These are phyloP conservation scores for Scutellaria barbata DNA, from an alignment of 257 asterid species.

Conservation along the genomic window DNA sequence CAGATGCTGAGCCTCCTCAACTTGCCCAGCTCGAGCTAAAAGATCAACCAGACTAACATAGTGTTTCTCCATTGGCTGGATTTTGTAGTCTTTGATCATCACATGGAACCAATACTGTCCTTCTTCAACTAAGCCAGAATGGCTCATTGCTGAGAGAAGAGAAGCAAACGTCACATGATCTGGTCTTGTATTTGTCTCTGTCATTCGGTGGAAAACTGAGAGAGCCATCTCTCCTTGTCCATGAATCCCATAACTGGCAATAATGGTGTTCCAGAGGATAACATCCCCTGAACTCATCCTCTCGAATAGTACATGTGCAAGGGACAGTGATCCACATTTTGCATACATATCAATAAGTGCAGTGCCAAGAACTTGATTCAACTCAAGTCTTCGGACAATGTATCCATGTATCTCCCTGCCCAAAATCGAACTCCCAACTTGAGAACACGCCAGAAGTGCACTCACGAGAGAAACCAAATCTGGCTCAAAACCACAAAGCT, in stretches of 20 bases:
- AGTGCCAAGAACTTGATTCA: slow-evolving; percentile 59
- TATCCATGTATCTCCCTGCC: slow-evolving; percentile 72
- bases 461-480: slow-evolving; percentile 66
- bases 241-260: slow-evolving; percentile 75
- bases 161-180: slow-evolving; percentile 89
- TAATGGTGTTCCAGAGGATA: slow-evolving; percentile 76
- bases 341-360: slow-evolving; percentile 83
- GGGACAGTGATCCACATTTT: slow-evolving; percentile 66
- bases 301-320: slow-evolving; percentile 54
- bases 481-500: slow-evolving; percentile 55
- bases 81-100: slow-evolving; percentile 63
- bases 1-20: slow-evolving; percentile 62
- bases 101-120: slow-evolving; percentile 63
- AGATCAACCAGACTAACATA: slow-evolving; percentile 78
- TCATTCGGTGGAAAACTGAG: slow-evolving; percentile 58
- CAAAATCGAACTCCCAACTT: slow-evolving; percentile 49
- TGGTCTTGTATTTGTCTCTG: slow-evolving; percentile 45
- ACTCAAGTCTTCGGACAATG: slow-evolving; percentile 47
- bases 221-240: slow-evolving; percentile 74
- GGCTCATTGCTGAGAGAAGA: slow-evolving; percentile 80
- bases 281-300: slow-evolving; percentile 47
- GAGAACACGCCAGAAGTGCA: slow-evolving; percentile 73
- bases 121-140: slow-evolving; percentile 72
- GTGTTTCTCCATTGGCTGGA: slow-evolving; percentile 77
- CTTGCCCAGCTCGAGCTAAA: slow-evolving; percentile 79